Conservation (phyloP, 2,329 filamentous ascomycete genomes). For the Alternaria atra region DNA sequence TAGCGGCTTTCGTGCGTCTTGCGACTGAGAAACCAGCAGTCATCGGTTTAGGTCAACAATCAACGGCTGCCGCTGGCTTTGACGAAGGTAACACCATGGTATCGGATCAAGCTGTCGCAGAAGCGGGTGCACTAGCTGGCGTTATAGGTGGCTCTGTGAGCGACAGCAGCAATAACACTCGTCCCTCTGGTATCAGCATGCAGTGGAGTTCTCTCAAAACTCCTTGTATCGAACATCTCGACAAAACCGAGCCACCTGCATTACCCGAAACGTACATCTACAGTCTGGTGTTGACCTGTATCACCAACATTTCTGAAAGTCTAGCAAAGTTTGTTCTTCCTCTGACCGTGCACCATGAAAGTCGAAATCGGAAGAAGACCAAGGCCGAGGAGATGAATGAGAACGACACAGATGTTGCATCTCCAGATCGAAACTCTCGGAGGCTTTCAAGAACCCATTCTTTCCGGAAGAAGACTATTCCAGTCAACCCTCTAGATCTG, state of each 20-base stretch:
- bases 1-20: slow-evolving; percentile 88
- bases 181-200: slow-evolving; percentile 80
- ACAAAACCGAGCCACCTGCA: slow-evolving; percentile 84
- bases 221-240: slow-evolving; percentile 90
- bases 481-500: slow-evolving; percentile 82
- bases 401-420: slow-evolving; percentile 32
- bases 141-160: slow-evolving; percentile 78
- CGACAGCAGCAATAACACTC: slow-evolving; percentile 66
- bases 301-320: slow-evolving; percentile 89
- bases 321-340: slow-evolving; percentile 93
- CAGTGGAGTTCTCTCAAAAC: slow-evolving; percentile 91
- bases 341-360: slow-evolving; percentile 82
- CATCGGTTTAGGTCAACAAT: slow-evolving; percentile 89
- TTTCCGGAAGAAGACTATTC: slow-evolving; percentile 78
- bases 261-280: slow-evolving; percentile 96
- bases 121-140: slow-evolving; percentile 86
- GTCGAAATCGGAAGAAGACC: slow-evolving; percentile 54
- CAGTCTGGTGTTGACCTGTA: slow-evolving; percentile 84
- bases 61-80: slow-evolving; percentile 76
- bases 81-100: slow-evolving; percentile 65
- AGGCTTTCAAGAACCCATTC: slow-evolving; percentile 70
- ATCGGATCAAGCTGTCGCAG: slow-evolving; percentile 85
- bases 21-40: slow-evolving; percentile 89
- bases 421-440: slow-evolving; percentile 30
- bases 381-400: slow-evolving; percentile 48